Base-by-base conservation (phyloP, 768 basidiomycete genomes). In the Mycena venus region DNA sequence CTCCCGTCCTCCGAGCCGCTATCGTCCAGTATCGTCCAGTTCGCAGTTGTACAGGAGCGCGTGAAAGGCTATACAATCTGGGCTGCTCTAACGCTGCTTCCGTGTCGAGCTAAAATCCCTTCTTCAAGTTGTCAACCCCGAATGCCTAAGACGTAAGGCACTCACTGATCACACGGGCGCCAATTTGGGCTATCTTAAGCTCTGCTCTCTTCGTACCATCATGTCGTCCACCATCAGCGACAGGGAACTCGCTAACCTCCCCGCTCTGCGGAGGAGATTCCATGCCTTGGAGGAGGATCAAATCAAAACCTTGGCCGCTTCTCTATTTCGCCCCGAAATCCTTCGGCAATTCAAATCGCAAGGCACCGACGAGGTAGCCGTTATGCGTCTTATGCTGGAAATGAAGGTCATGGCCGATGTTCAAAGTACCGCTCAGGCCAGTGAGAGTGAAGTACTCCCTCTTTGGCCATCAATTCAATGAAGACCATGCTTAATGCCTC, bases 151-250 rank as follows among this genome's bases (percentile, higher is more conserved):
- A n/a, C n/a, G n/a, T 3, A 14, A 38, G 36, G 36, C 36, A 14
- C 36, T 38, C 36, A 38, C 36, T 38, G 36, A 38, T 38, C 15
- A 14, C 15, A 14, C 36, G 49, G 49, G 49, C 49, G 49, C n/a
- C 49, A 51, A 14, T 25, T 25, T 56, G 29, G 3, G 19, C 21
- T 21, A 47, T 9, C 5, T 49, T 6, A 49, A n/a, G 47, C n/a
- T 1, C n/a, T 49, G 47, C 47, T 49, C 47, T 49, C 34, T 31
- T 34, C 19, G 15, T 42, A 23, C 3, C n/a, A 40, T 17, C 36
- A 61, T 61, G 60, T 25, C 44, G 21, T 47, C 55, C 55, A 34
- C 44, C n/a, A 63, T 63, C n/a, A 63, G 40, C 31, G 62, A 63
- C 21, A 31, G n/a, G 27, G 62, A 63, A 31, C 44, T 63, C 25